Evolutionary conservation across 164 flowering plant species (phyloP).

Genomic region (Stephania yunnanensis): DNA sequence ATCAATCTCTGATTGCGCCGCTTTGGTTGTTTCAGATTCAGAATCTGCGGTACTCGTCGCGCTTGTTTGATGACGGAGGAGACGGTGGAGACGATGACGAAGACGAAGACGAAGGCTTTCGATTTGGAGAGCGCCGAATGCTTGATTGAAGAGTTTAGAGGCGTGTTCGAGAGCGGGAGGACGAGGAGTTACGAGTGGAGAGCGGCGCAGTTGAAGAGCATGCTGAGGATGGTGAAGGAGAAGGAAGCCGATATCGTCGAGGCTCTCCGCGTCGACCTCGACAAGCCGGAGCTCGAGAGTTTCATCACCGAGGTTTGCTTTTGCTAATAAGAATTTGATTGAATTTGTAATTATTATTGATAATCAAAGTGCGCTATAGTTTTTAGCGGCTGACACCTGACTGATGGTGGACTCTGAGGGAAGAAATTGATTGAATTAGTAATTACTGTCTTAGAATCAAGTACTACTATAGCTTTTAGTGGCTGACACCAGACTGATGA

Average conservation of each 20-base stretch:
- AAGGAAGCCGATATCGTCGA: conserved; percentile 42
- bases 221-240: conserved; percentile 30
- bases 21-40: neutral
- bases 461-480: no score
- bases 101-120: conserved; percentile 2
- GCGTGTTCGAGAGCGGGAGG: conserved; percentile 26
- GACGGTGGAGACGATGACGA: neutral
- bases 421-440: no score
- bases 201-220: conserved; percentile 38
- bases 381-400: no score
- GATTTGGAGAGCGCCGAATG: conserved; percentile 9
- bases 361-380: no score
- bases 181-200: conserved; percentile 61
- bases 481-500: no score
- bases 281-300: conserved; percentile 49
- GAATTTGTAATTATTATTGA: no score
- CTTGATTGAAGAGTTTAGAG: conserved; percentile 28
- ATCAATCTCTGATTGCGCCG: neutral
- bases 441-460: no score
- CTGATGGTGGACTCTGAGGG: no score
- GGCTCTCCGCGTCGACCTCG: conserved; percentile 49
- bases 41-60: neutral
- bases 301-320: conserved; percentile 43
- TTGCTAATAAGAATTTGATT: no score
- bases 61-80: conserved; percentile 3